Evolutionary conservation across 768 basidiomycete species (phyloP), one percentile per base, ranked within the genome.

Genomic region (Macrolepiota fuliginosa): DNA sequence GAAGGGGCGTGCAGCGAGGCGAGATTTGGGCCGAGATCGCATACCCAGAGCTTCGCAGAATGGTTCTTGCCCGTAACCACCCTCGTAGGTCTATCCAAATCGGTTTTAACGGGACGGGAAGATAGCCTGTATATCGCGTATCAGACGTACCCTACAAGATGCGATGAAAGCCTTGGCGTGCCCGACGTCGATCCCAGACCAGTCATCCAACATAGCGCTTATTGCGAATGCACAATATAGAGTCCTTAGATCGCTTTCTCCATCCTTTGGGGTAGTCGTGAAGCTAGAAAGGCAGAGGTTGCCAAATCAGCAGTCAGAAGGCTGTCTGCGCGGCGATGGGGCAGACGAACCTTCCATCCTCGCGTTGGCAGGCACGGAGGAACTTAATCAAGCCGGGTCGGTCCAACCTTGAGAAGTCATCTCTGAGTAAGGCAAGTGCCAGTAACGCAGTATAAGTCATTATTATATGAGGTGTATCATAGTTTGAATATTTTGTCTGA

Each of bases 361-460:
- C 73, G 46, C 79, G 81, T 73, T 96, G 94, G 66, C 92, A 94
- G 13, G 84, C 72, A 19, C 78, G 77, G 6, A 99, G 68, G 63
- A 96, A 89, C 19, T 67, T 70, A 13, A 86, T 64, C n/a, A 98
- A 74, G 0, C 89, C 92, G 15, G 73, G 40, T 29, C 88, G 81
- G 67, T 98, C 84, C 24, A 99, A 76, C 58, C 76, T 77, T 36
- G 82, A 73, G 67, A 96, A 89, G 65, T 92, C 87, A 68, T 97
- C 96, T n/a, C 91, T 83, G 25, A 99, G 81, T 63, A 97, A 89
- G 0, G 90, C 85, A 11, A 99, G 87, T 0, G 85, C 83, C 3
- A 97, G 75, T 11, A 99, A 71, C 0, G 95, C 93, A 1, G 94
- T 93, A 69, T 98, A 99, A 7, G 96, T 95, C 83, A 94, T 92